phyloP scores from a whole-genome alignment of 345 rosid genomes.

The Melastoma malabathricum region DNA sequence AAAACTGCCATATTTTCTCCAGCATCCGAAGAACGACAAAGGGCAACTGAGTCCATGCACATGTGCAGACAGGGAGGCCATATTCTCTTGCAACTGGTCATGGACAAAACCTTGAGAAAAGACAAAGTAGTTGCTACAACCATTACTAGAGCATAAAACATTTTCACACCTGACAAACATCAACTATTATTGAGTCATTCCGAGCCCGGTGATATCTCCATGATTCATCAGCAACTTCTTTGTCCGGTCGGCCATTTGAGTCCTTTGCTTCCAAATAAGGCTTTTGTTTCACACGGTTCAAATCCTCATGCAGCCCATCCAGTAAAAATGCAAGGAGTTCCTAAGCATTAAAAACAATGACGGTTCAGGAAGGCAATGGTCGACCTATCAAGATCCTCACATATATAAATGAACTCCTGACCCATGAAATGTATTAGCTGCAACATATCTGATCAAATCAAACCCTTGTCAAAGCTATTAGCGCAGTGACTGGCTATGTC shows the following conservation, averaged over 20 bases:
- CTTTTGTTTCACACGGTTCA: slow-evolving; percentile 76
- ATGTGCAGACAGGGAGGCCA: too few relatives aligned
- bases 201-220: slow-evolving; percentile 91
- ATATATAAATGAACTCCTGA: too few relatives aligned
- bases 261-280: slow-evolving; percentile 86
- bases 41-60: too few relatives aligned
- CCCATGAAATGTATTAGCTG: too few relatives aligned
- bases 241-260: slow-evolving; percentile 63
- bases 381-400: background rate
- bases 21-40: too few relatives aligned
- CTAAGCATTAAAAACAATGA: slow-evolving; percentile 14
- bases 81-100: too few relatives aligned
- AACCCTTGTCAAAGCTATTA: too few relatives aligned
- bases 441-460: too few relatives aligned
- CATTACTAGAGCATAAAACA: slow-evolving; percentile 5
- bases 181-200: slow-evolving; percentile 94
- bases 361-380: background rate
- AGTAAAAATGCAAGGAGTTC: slow-evolving; percentile 82
- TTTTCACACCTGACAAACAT: slow-evolving; percentile 68
- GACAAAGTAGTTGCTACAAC: too few relatives aligned
- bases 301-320: slow-evolving; percentile 90
- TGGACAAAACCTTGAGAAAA: too few relatives aligned
- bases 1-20: too few relatives aligned
- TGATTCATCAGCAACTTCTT: slow-evolving; percentile 76
- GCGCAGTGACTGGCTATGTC: too few relatives aligned